phyloP scores from a whole-genome alignment of 257 asterid species.

The Solanum tarapatanum region DNA sequence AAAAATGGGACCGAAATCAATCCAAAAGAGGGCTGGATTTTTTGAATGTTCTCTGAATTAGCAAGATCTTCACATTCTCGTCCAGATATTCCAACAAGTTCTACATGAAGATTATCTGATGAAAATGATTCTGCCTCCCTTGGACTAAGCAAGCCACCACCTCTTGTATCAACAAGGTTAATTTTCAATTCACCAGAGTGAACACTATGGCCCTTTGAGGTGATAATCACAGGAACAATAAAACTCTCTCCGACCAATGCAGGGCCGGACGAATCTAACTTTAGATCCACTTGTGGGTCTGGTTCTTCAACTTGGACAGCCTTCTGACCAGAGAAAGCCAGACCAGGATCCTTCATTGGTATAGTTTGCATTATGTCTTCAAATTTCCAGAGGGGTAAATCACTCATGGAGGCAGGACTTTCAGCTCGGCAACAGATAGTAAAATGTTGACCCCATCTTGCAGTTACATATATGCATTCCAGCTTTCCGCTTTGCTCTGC shows the following conservation, averaged over 20 bases:
- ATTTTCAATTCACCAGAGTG: slow-evolving; percentile 89
- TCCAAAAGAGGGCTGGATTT: slow-evolving; percentile 94
- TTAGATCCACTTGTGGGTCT: slow-evolving; percentile 90
- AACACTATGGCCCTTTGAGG: slow-evolving; percentile 83
- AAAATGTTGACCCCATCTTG: slow-evolving; percentile 77
- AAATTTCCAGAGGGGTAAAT: slow-evolving; percentile 87
- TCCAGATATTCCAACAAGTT: slow-evolving; percentile 67
- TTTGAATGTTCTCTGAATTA: slow-evolving; percentile 47
- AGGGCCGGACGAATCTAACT: slow-evolving; percentile 67
- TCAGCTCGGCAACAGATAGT: slow-evolving; percentile 94
- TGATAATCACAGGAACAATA: slow-evolving; percentile 69
- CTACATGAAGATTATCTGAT: slow-evolving; percentile 80
- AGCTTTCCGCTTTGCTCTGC: slow-evolving; percentile 99
- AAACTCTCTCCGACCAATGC: slow-evolving; percentile 91
- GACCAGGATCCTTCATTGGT: slow-evolving; percentile 81
- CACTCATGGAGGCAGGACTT: slow-evolving; percentile 93
- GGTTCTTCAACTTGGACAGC: slow-evolving; percentile 98
- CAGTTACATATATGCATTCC: slow-evolving; percentile 85
- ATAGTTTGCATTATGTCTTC: slow-evolving; percentile 72
- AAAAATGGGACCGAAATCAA: slow-evolving; percentile 77
- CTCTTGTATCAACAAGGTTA: slow-evolving; percentile 92
- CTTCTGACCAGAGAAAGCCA: slow-evolving; percentile 91
- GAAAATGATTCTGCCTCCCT: slow-evolving; percentile 76
- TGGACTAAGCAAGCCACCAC: slow-evolving; percentile 95
- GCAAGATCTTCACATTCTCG: slow-evolving; percentile 24